Evolutionary conservation across 1,139 yeast species (phyloP), one percentile per base, ranked within the genome.

Genomic region (Magnusiomyces sp.): DNA sequence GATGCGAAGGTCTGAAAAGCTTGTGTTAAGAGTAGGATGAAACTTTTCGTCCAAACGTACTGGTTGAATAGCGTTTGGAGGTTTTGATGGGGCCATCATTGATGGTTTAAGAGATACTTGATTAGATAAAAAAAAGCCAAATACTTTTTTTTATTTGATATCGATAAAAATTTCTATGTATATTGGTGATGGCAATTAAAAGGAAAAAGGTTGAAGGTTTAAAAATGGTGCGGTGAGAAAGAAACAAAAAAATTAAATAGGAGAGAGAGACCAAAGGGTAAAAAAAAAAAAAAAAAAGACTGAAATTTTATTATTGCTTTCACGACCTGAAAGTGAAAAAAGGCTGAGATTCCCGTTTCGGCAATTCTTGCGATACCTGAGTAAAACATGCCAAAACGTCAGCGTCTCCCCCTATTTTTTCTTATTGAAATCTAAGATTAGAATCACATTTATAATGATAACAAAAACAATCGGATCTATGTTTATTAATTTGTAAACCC

Each of bases 1-100:
- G 47, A 62, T 59, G 27, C 64, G 56, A 16, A 59, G 62, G 48
- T 62, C 66, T 58, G 62, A 62, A 47, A 61, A 52, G 27, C 64
- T 62, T 1, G 65, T 62, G 52, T 60, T 62, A 27, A 62, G 55
- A 13, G 62, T 60, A 7, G 65, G 65, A 31, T 60, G 56, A 48
- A 61, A 62, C n/a, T n/a, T n/a, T 7, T 60, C 61, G 48, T 61
- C 63, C 14, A 61, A 55, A 13, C 65, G 46, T n/a, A n/a, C n/a
- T n/a, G 31, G 48, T n/a, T n/a, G n/a, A 29, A n/a, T 37, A 6
- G 46, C 13, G 7, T 43, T 11, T 10, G 16, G 33, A 19, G 39
- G 41, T 23, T 42, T 45, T 49, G 49, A 49, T 2, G 51, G 43
- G 5, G 51, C 51, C 13, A 46, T 46, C 2, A 49, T 46, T 7